These are phyloP conservation scores for Suillus placidus DNA, from an alignment of 768 basidiomycete genomes.

Conservation along the genomic window DNA sequence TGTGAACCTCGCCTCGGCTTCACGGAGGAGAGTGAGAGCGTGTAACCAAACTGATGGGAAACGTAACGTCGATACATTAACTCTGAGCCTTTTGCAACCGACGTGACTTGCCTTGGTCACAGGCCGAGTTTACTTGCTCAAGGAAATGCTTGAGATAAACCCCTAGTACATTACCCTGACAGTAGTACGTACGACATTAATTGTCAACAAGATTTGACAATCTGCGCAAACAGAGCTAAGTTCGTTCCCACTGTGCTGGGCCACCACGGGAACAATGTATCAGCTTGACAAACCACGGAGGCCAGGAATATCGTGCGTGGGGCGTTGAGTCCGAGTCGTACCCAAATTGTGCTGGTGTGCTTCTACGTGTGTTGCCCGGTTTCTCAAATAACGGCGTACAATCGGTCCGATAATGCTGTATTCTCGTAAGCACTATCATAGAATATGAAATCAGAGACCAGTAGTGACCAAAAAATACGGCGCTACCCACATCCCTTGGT, in stretches of 20 bases:
- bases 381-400: neutral
- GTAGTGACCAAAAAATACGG: neutral
- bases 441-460: neutral
- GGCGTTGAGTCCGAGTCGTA: neutral
- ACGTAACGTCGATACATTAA: neutral
- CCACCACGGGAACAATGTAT: neutral
- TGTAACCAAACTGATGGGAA: neutral
- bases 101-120: neutral
- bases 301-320: neutral
- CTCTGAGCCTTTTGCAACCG: neutral
- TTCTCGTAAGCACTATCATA: neutral
- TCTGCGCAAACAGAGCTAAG: neutral
- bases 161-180: neutral
- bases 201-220: neutral
- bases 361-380: neutral
- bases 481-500: neutral
- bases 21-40: neutral
- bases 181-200: neutral
- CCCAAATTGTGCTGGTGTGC: neutral
- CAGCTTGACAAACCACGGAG: neutral
- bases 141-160: neutral
- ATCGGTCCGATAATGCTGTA: neutral
- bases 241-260: neutral
- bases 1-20: neutral
- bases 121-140: neutral